Base-by-base conservation (phyloP, 1,139 yeast genomes). In the Kazachstania sp. region DNA sequence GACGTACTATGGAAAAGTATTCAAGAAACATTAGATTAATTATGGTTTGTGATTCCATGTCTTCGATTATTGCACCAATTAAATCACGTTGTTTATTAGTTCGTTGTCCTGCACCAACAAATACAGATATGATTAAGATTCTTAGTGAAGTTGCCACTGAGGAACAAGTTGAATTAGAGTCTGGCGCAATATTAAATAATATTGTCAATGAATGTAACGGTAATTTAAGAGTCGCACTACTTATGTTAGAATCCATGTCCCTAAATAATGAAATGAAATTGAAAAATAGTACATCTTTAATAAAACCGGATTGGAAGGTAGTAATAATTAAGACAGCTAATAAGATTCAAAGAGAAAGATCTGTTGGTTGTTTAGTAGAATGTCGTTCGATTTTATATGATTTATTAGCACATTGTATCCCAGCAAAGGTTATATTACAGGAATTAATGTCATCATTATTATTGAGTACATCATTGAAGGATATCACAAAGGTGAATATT, bases 1-100 rank as follows among this genome's bases (percentile, higher is more conserved):
- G 98, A 68, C 78, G 99, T 63, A 92, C 99, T 1, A 94, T 92
- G 97, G 99, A 92, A 63, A 92, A 92, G 63, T 92, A 90, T 67
- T 86, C 97, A 3, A 76, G 84, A 20, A 90, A 87, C 61, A 79
- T 92, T 57, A 77, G 99, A 53, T 71, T 92, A 54, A 79, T 94
- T 45, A 71, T 92, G 71, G 75, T 92, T 31, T 86, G 96, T 58
- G 92, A 86, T 62, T 79, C 96, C 8, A 86, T 95, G 30, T 86
- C 96, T 29, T 86, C 86, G 55, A 88, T 92, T 51, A 92, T 92
- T 54, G 83, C 90, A 1, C 99, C 99, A 4, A 92, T 92, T 51
- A 84, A 86, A 58, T 88, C 97, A 29, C 83, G 99, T 70, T 88
- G 97, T 13, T 70, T 94, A 51, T 71, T 90, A 53, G 77, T 92